These are phyloP conservation scores for Teunomyces tritomae DNA, from an alignment of 805 yeast genomes.

Conservation along the genomic window DNA sequence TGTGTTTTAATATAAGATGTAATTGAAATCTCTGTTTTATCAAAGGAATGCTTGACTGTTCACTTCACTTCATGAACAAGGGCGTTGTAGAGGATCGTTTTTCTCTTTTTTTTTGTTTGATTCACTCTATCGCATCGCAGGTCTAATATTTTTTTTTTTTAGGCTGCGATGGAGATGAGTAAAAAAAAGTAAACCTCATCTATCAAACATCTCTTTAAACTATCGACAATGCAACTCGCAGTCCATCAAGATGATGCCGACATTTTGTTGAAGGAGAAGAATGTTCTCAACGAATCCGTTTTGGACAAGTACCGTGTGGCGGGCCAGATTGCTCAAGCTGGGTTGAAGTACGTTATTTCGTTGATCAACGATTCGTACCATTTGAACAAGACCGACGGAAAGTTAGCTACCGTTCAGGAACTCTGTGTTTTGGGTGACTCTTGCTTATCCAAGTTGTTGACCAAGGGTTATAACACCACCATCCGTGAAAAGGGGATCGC, in stretches of 20 bases:
- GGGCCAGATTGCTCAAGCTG: conserved; percentile 85
- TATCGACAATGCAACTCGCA: conserved; percentile 61
- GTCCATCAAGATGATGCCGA: conserved; percentile 74
- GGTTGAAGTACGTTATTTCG: conserved; percentile 60
- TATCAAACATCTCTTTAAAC: background rate
- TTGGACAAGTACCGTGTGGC: conserved; percentile 84
- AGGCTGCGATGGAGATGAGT: conserved; percentile 4
- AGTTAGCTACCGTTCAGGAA: conserved; percentile 55
- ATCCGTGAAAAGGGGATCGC: conserved; percentile 90
- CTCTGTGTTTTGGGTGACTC: conserved; percentile 82
- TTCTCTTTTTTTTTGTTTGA: too few relatives aligned
- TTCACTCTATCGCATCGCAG: background rate
- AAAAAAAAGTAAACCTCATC: conserved; percentile 3
- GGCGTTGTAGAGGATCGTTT: too few relatives aligned
- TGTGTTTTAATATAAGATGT: too few relatives aligned
- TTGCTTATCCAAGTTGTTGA: conserved; percentile 59
- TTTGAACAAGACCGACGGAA: conserved; percentile 42
- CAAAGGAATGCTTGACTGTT: too few relatives aligned
- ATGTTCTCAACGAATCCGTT: conserved; percentile 58
- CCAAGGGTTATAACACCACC: conserved; percentile 55
- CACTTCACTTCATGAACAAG: too few relatives aligned
- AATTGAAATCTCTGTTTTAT: too few relatives aligned
- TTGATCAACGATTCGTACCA: conserved; percentile 77
- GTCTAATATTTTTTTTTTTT: conserved; percentile 1
- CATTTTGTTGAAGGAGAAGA: conserved; percentile 67